Conservation (phyloP, 257 asterid genomes). For the Forsythia viridissima region DNA sequence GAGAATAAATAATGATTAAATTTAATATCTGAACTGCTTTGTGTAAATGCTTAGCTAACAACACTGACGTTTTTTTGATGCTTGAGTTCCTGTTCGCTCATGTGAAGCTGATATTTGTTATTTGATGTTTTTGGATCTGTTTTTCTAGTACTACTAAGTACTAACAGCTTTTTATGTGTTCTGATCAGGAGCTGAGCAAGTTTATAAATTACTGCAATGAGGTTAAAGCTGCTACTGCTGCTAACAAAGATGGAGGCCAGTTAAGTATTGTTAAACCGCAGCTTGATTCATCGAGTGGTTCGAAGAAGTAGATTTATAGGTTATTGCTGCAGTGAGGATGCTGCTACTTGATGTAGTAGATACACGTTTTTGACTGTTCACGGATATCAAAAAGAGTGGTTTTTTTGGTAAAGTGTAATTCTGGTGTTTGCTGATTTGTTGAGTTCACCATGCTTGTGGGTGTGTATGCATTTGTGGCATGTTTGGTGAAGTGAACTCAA, state of each 20-base stretch:
- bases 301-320: slow-evolving; percentile 45
- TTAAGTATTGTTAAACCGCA: slow-evolving; percentile 60
- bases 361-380: slow-evolving; percentile 7
- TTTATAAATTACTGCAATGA: slow-evolving; percentile 50
- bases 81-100: not conserved
- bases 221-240: slow-evolving; percentile 67
- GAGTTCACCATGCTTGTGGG: too few species aligned
- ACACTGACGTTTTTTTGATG: not conserved
- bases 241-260: slow-evolving; percentile 93
- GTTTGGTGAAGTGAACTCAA: not conserved
- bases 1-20: slow-evolving; percentile 6
- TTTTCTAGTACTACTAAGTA: too few species aligned
- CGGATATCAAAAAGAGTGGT: not conserved
- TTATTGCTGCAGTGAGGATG: not conserved
- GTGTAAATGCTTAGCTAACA: not conserved
- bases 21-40: not conserved
- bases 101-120: not conserved
- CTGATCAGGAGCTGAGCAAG: slow-evolving; percentile 51
- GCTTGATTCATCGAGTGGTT: slow-evolving; percentile 43
- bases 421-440: not conserved
- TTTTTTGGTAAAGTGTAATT: not conserved
- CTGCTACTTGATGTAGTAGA: not conserved
- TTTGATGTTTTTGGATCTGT: not conserved
- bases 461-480: not conserved
- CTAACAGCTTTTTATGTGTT: too few species aligned